Evolutionary conservation across 1,284 basidiomycete species (phyloP).

Genomic region (Moniliella sp.): DNA sequence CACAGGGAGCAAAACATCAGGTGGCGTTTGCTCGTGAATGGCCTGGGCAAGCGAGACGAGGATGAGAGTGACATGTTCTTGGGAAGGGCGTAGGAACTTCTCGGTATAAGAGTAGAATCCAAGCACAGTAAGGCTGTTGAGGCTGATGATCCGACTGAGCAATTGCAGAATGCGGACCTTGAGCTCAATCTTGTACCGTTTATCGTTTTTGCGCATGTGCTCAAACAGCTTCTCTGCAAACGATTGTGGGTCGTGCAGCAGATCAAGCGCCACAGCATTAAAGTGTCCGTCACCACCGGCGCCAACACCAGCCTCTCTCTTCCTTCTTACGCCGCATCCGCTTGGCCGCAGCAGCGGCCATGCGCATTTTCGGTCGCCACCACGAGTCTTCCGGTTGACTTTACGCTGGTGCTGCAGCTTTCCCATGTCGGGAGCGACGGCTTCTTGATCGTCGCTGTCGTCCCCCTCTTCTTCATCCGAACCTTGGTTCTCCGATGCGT

Average conservation of each 20-base stretch:
- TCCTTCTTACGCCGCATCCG: no score
- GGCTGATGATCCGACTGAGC: conserved; percentile 76
- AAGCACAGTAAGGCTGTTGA: conserved; percentile 76
- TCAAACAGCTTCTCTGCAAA: conserved; percentile 89
- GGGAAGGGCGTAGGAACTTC: conserved; percentile 62
- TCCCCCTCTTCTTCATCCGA: conserved; percentile 9
- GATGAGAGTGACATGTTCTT: conserved; percentile 78
- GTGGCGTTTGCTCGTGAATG: conserved; percentile 82
- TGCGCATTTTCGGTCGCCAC: conserved; percentile 23
- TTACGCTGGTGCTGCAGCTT: conserved; percentile 24
- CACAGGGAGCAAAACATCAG: conserved; percentile 71
- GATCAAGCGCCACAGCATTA: conserved; percentile 84
- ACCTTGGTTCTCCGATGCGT: conserved; percentile 16
- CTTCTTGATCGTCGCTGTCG: conserved; percentile 8
- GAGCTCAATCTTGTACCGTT: conserved; percentile 60
- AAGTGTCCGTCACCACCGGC: conserved; percentile 27
- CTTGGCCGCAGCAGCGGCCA: no score
- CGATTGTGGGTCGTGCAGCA: conserved; percentile 82
- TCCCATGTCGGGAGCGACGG: conserved; percentile 14
- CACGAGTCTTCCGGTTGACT: conserved; percentile 27
- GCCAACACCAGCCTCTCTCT: conserved; percentile 11
- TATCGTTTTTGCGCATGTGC: conserved; percentile 51
- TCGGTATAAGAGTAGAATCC: conserved; percentile 93
- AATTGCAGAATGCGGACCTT: conserved; percentile 94
- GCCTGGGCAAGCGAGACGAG: conserved; percentile 85